Evolutionary conservation across 2,329 filamentous ascomycete genomes (phyloP), one percentile per base, ranked within the genome.

Genomic region (Colletotrichum orchidophilum): DNA sequence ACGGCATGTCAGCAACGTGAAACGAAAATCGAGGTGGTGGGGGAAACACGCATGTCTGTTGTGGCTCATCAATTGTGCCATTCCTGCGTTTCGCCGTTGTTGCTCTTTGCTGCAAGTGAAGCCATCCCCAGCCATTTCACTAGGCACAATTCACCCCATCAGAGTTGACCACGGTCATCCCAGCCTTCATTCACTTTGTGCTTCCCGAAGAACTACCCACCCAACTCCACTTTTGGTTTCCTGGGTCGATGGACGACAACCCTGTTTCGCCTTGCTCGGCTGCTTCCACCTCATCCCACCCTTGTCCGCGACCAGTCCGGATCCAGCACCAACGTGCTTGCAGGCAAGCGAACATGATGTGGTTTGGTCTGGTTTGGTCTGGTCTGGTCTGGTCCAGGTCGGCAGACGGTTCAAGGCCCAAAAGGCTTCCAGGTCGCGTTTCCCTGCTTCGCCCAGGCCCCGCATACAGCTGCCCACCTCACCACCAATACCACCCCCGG

Each of bases 71-170:
- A 26, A 15, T 31, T 11, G 27, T 53, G 13, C 52, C 13, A 13
- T 26, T 54, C 18, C 27, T 1, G 39, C 3, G 11, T 18, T 46
- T 33, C 13, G 24, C 24, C 24, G 11, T 35, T 18, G 18, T 42
- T n/a, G 3, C 2, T 42, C 18, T 46, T 39, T 27, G 60, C 33
- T 52, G 63, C 35, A 35, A 68, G 63, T 71, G 68, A 71, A 35
- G 68, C 64, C 58, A 68, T 68, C 67, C 64, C 68, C 68, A 71
- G 68, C 68, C 68, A 71, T 68, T 35, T 24, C 5, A 39, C 61
- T 54, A 58, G 63, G 49, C 63, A 62, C 52, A 49, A n/a, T 27
- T 35, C 58, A 57, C 27, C 39, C 31, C 39, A 63, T 63, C 64
- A 63, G 5, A 63, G 31, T 26, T 42, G 21, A 53, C 49, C n/a